Conservation (phyloP, 2,329 filamentous ascomycete species). For the Fonsecaea pedrosoi region DNA sequence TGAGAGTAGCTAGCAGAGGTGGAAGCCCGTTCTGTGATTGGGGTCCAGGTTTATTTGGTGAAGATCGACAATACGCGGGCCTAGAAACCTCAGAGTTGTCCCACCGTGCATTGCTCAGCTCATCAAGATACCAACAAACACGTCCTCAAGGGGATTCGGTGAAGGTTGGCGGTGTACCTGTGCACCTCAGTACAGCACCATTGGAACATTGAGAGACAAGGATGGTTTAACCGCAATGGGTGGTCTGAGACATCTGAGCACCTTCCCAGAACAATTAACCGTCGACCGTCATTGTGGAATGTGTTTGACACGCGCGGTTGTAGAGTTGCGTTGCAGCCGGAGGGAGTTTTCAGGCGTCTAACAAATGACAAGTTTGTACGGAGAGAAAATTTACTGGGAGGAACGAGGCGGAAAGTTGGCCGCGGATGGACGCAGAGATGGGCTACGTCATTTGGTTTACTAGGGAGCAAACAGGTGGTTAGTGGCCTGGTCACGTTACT, state of each 20-base stretch:
- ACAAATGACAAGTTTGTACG: no score
- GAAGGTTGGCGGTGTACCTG: not conserved
- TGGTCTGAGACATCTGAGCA: not conserved
- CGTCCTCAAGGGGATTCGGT: not conserved
- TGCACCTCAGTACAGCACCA: not conserved
- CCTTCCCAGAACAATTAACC: slow-evolving; percentile 20
- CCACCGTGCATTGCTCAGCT: slow-evolving; percentile 1
- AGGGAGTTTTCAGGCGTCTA: no score
- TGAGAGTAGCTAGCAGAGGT: no score
- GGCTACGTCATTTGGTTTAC: no score
- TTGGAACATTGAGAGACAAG: not conserved
- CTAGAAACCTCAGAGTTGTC: not conserved
- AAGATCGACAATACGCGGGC: not conserved
- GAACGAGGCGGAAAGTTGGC: no score
- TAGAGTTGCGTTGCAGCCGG: slow-evolving; percentile 15
- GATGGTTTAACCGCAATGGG: slow-evolving; percentile 12
- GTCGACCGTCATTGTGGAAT: not conserved
- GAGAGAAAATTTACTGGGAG: no score
- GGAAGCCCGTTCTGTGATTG: no score
- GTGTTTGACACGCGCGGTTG: slow-evolving; percentile 4
- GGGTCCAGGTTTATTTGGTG: not conserved
- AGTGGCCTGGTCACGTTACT: no score
- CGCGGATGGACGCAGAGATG: no score
- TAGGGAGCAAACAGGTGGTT: no score
- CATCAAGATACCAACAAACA: not conserved